Evolutionary conservation across 257 asterid species (phyloP), one percentile per base, ranked within the genome.

Genomic region (Voacanga thouarsii): DNA sequence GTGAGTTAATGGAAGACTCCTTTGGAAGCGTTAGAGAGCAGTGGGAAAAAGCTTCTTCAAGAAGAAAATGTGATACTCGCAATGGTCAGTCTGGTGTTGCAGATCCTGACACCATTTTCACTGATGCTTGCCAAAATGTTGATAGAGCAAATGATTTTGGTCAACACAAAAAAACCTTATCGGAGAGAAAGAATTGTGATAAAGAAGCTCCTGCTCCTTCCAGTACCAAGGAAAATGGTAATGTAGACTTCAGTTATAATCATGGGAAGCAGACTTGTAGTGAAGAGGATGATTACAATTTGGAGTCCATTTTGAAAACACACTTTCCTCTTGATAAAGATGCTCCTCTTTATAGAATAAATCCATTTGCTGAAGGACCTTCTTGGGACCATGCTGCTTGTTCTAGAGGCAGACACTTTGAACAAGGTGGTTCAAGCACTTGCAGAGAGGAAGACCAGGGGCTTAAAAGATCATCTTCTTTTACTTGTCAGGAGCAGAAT

Each of bases 41-140:
- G 82, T 95, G 99, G 99, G 94, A 91, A 83, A 88, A 83, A 80
- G 98, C 99, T 81, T 89, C 82, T 64, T 83, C 75, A 24, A 91
- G 82, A 89, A 89, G 93, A 80, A 88, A 75, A 77, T 83, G 78
- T 72, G 84, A 85, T 78, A 60, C 26, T 63, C 79, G 28, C 65
- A 75, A 73, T 79, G 88, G 82, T 77, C 82, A 67, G 80, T 78
- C 88, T 44, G 88, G 84, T 79, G 33, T 43, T 66, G 82, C 80
- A 74, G 84, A 67, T 75, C 72, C 75, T 70, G 82, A 74, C 47
- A 61, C 30, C 71, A 78, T 28, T 74, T 30, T 50, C 64, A 61
- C 30, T 15, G 81, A 66, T 82, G 80, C 74, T 78, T 71, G 50
- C 56, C 79, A 77, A 77, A 79, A 77, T 73, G 77, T 39, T 81